Evolutionary conservation across 768 basidiomycete species (phyloP).

Genomic region (Botryobasidium botryosum): DNA sequence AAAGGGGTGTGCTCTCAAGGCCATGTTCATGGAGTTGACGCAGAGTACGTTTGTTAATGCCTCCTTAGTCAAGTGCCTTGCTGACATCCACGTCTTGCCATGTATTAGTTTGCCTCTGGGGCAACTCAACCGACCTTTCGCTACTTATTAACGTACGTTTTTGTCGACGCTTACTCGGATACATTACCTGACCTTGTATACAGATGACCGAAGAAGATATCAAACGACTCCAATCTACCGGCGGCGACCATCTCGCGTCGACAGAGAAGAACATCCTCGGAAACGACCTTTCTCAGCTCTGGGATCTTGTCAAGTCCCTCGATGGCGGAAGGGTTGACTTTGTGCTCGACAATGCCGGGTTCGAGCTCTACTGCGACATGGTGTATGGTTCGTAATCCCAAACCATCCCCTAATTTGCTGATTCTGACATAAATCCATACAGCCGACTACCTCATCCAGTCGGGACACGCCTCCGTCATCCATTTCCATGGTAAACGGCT

Average conservation of each 20-base stretch:
- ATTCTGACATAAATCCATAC: too few relatives aligned
- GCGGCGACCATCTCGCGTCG: constrained; percentile 85
- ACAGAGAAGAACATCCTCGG: constrained; percentile 95
- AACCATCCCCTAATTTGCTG: too few relatives aligned
- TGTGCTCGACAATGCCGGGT: constrained; percentile 74
- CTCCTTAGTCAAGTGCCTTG: too few relatives aligned
- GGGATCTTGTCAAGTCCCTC: constrained; percentile 57
- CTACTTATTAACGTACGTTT: constrained; percentile 56
- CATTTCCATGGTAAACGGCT: constrained; percentile 93
- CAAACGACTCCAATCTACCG: constrained; percentile 88
- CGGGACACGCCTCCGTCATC: constrained; percentile 66
- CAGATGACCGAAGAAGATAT: constrained; percentile 93
- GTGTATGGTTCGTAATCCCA: constrained; percentile 45
- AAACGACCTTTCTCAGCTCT: constrained; percentile 55
- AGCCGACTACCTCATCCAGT: constrained; percentile 90
- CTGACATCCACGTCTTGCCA: too few relatives aligned
- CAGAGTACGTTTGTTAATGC: too few relatives aligned
- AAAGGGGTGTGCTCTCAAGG: constrained; percentile 37
- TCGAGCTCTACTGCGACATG: constrained; percentile 77
- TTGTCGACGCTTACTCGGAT: not conserved
- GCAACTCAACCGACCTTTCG: constrained; percentile 90
- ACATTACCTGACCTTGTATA: not conserved
- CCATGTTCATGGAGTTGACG: constrained; percentile 82
- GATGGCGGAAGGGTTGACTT: constrained; percentile 65
- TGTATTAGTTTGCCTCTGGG: constrained; percentile 96